A percentile compares a stretch with the other conserved stretches of the same genome.
Evolutionary conservation across 2,329 filamentous ascomycete genomes (phyloP).

Genomic region (Lecanosticta acicola): DNA sequence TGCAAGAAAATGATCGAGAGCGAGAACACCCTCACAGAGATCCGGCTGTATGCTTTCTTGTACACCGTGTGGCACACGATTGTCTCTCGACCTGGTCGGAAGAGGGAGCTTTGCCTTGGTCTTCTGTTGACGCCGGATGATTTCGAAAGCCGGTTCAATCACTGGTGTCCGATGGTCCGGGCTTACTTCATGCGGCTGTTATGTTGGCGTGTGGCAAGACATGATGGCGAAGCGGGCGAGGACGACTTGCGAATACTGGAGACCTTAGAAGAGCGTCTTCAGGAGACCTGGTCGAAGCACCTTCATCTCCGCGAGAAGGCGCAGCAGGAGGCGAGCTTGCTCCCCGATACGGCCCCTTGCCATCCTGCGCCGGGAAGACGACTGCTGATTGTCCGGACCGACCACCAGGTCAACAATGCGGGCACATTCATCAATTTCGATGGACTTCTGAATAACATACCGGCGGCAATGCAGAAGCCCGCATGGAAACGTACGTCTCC

Average conservation of each 20-base stretch:
- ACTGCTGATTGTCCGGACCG: conserved; percentile 83
- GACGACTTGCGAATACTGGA: conserved; percentile 53
- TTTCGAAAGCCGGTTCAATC: conserved; percentile 79
- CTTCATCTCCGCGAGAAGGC: conserved; percentile 66
- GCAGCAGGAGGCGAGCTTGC: conserved; percentile 50
- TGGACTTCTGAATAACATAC: conserved; percentile 45
- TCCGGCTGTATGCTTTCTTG: conserved; percentile 74
- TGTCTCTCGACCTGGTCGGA: conserved; percentile 59
- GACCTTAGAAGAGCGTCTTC: conserved; percentile 61
- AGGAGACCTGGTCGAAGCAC: conserved; percentile 72
- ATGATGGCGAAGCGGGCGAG: conserved; percentile 53
- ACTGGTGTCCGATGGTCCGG: conserved; percentile 94
- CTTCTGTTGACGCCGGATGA: conserved; percentile 70
- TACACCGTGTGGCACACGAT: conserved; percentile 75
- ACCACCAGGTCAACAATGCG: conserved; percentile 52
- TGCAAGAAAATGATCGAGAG: conserved; percentile 73
- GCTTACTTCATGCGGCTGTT: conserved; percentile 87
- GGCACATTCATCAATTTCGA: conserved; percentile 60
- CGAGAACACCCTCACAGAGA: conserved; percentile 84
- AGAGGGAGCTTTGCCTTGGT: conserved; percentile 63
- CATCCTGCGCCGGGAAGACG: conserved; percentile 78
- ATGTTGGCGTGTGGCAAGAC: conserved; percentile 82
- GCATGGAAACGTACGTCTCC: conserved; percentile 35
- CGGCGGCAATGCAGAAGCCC: conserved; percentile 27
- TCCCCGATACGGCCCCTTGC: conserved; percentile 72